These are phyloP conservation scores for Mycena rebaudengoi DNA, from an alignment of 768 basidiomycete species.

Conservation along the genomic window DNA sequence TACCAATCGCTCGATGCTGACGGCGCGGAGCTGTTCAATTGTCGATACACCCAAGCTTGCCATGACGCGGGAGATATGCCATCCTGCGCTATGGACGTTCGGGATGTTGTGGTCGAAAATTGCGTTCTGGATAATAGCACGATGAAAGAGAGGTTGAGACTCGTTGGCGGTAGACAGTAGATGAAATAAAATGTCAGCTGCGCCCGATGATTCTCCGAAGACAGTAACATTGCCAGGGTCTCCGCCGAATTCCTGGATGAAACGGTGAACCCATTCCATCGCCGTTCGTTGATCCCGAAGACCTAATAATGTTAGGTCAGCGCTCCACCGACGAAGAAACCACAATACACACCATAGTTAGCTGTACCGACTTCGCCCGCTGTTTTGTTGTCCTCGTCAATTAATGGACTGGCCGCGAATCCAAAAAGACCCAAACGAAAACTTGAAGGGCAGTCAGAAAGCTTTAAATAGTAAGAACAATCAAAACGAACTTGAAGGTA, in stretches of 20 bases:
- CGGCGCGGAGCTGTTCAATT: constrained; percentile 69
- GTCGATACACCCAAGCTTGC: constrained; percentile 60
- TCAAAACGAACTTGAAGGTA: constrained; percentile 71
- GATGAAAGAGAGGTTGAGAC: constrained; percentile 67
- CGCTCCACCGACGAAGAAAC: background rate
- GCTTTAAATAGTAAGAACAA: background rate
- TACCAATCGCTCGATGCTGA: constrained; percentile 66
- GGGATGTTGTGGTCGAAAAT: constrained; percentile 70
- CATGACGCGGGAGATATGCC: constrained; percentile 72
- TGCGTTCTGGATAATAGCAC: constrained; percentile 80
- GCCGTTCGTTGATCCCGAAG: constrained; percentile 71
- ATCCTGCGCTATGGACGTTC: constrained; percentile 66
- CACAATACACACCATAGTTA: constrained; percentile 68
- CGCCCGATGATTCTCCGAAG: constrained; percentile 61
- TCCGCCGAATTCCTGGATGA: constrained; percentile 73
- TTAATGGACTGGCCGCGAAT: constrained; percentile 71
- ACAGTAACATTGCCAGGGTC: constrained; percentile 67
- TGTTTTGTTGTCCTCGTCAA: constrained; percentile 72
- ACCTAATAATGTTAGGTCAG: constrained; percentile 46
- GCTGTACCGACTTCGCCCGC: constrained; percentile 77
- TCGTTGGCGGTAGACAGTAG: constrained; percentile 73
- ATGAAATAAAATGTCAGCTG: constrained; percentile 67
- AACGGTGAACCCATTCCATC: constrained; percentile 68
- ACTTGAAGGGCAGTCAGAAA: constrained; percentile 45
- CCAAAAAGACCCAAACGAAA: constrained; percentile 83